phyloP scores from a whole-genome alignment of 129 eudicot species.

The Chrysanthemum makinoi region DNA sequence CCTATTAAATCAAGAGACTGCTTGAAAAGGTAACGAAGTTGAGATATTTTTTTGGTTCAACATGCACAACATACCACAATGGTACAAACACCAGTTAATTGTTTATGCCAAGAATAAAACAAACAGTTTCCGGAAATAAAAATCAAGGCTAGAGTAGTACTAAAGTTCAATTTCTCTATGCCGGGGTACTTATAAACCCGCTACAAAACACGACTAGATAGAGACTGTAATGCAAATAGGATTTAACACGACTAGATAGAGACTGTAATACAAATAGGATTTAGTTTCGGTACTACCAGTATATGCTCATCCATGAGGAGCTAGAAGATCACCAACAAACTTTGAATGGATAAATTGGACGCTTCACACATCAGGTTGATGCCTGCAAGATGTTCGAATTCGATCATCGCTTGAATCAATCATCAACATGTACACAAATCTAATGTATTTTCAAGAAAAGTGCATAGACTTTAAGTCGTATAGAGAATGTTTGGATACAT shows the following conservation, averaged over 20 bases:
- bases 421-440: background rate
- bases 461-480: background rate
- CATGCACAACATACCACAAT: no score
- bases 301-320: background rate
- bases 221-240: background rate
- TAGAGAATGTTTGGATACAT: background rate
- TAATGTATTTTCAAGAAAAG: background rate
- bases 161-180: no score
- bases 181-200: background rate
- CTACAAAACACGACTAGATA: conserved; percentile 4
- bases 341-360: no score
- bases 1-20: no score
- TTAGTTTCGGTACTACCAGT: no score
- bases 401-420: background rate
- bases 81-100: no score
- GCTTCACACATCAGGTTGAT: background rate
- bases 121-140: no score
- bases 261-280: background rate
- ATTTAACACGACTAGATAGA: background rate
- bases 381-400: conserved; percentile 17
- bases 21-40: no score
- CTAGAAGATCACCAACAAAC: background rate
- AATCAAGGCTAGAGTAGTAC: no score
- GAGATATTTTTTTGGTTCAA: no score
- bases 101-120: no score